Percentiles rank a stretch among this genome's conserved stretches.
phyloP scores from a whole-genome alignment of 257 asterid species.

The Henckelia pumila region DNA sequence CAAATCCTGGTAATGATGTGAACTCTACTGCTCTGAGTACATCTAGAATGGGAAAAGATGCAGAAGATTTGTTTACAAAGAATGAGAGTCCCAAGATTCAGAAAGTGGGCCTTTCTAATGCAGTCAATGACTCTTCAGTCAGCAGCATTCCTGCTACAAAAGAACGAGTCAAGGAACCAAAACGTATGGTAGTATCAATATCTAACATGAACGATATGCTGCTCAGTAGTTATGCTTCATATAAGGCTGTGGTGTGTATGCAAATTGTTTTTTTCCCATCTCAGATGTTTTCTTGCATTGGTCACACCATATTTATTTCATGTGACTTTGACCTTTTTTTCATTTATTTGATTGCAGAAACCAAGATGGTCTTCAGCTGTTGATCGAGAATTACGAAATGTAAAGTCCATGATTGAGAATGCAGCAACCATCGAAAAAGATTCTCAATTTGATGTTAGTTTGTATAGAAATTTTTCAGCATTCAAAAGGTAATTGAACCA shows the following conservation, averaged over 20 bases:
- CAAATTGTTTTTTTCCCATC: constrained; percentile 1
- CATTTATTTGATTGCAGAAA: constrained; percentile 43
- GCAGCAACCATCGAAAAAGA: constrained; percentile 46
- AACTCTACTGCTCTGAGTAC: constrained; percentile 21
- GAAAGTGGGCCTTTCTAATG: constrained; percentile 21
- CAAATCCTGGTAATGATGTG: constrained; percentile 18
- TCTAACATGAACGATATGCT: constrained; percentile 66
- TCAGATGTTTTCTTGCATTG: constrained; percentile 8
- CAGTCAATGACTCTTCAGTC: constrained; percentile 25
- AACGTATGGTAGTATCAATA: constrained; percentile 43
- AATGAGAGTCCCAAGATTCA: constrained; percentile 20
- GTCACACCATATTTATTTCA: background rate
- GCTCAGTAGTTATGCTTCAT: constrained; percentile 41
- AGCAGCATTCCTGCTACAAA: constrained; percentile 20
- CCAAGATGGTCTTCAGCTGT: constrained; percentile 58
- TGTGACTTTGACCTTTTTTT: constrained; percentile 10
- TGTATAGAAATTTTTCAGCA: constrained; percentile 70
- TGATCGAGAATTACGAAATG: constrained; percentile 53
- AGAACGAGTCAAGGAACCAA: constrained; percentile 23
- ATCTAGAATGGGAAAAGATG: constrained; percentile 25
- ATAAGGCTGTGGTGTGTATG: constrained; percentile 50
- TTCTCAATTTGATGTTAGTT: constrained; percentile 49
- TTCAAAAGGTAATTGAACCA: constrained; percentile 59
- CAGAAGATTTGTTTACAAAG: constrained; percentile 23
- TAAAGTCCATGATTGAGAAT: constrained; percentile 51